These are phyloP conservation scores for Irineochytrium annulatum DNA, from an alignment of 192 early-diverging fungal genomes.

Conservation along the genomic window DNA sequence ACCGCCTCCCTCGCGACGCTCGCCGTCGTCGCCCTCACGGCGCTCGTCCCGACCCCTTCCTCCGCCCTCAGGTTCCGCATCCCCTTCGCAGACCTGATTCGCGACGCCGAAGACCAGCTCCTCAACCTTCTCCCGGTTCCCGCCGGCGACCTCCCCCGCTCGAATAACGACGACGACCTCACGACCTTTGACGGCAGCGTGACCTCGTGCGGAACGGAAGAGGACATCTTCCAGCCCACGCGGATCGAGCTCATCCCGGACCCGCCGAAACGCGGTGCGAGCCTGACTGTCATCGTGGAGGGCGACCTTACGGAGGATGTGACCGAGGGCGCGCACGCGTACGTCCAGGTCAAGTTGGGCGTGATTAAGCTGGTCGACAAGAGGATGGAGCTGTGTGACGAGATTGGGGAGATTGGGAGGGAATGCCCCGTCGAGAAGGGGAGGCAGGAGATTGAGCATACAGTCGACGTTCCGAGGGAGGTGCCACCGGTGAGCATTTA, in stretches of 20 bases:
- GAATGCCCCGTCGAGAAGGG: constrained; percentile 50
- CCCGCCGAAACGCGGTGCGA: constrained; percentile 39
- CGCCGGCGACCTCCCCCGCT: not conserved
- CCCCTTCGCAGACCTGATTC: not conserved
- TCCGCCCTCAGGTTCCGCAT: not conserved
- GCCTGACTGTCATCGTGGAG: constrained; percentile 31
- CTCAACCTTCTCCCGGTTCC: not conserved
- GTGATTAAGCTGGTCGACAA: constrained; percentile 45
- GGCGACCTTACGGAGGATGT: constrained; percentile 35
- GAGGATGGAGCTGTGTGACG: constrained; percentile 37
- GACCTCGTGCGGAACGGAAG: constrained; percentile 17
- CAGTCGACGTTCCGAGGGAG: constrained; percentile 42
- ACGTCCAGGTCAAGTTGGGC: constrained; percentile 44
- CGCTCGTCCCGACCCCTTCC: not conserved
- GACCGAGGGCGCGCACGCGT: constrained; percentile 34
- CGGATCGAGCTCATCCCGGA: constrained; percentile 36
- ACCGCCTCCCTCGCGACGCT: not conserved
- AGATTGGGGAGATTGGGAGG: constrained; percentile 33
- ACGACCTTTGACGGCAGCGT: constrained; percentile 11
- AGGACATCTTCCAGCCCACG: constrained; percentile 34
- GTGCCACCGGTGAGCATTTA: constrained; percentile 39
- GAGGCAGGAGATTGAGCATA: constrained; percentile 29
- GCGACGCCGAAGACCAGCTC: not conserved
- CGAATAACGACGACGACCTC: not conserved
- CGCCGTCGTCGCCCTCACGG: not conserved